phyloP scores from a whole-genome alignment of 352 stramenopile genomes.

The Thalassiosira oceanica region DNA sequence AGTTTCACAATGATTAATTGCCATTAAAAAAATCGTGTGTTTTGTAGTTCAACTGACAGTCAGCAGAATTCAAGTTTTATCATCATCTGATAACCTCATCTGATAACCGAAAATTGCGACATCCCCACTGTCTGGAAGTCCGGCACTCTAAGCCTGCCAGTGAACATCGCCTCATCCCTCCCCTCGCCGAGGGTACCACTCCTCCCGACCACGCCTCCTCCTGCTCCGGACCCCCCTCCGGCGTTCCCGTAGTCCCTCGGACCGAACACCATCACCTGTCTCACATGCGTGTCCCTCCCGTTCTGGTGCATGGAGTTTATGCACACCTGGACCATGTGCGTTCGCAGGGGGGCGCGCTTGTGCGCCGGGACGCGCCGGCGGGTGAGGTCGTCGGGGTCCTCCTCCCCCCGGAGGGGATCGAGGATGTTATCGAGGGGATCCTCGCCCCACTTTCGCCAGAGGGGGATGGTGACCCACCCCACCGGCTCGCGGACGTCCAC shows the following conservation, averaged over 20 bases:
- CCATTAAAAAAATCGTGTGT: no score
- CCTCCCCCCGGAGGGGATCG: slow-evolving; percentile 35
- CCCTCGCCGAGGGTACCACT: not conserved
- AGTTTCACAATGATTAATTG: no score
- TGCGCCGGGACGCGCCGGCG: slow-evolving; percentile 23
- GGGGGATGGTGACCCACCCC: slow-evolving; percentile 91
- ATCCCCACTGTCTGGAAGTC: slow-evolving; percentile 54
- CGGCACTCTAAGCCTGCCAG: slow-evolving; percentile 22
- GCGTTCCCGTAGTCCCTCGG: slow-evolving; percentile 58
- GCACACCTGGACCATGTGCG: slow-evolving; percentile 95
- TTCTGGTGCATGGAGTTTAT: slow-evolving; percentile 98
- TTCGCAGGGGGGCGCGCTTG: slow-evolving; percentile 70
- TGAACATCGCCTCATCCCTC: slow-evolving; percentile 18
- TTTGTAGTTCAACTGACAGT: no score
- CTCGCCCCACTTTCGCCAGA: slow-evolving; percentile 69
- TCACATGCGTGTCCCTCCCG: slow-evolving; percentile 93
- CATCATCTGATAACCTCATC: no score
- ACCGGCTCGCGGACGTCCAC: slow-evolving; percentile 90
- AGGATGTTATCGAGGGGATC: slow-evolving; percentile 75
- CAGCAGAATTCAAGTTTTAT: no score
- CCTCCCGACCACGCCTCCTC: slow-evolving; percentile 7
- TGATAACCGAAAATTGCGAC: slow-evolving; percentile 67
- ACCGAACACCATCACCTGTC: slow-evolving; percentile 91
- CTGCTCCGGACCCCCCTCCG: slow-evolving; percentile 9
- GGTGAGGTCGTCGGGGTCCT: slow-evolving; percentile 39